These are phyloP conservation scores for Hygrophorus pudorinus DNA, from an alignment of 768 basidiomycete genomes.

Conservation along the genomic window DNA sequence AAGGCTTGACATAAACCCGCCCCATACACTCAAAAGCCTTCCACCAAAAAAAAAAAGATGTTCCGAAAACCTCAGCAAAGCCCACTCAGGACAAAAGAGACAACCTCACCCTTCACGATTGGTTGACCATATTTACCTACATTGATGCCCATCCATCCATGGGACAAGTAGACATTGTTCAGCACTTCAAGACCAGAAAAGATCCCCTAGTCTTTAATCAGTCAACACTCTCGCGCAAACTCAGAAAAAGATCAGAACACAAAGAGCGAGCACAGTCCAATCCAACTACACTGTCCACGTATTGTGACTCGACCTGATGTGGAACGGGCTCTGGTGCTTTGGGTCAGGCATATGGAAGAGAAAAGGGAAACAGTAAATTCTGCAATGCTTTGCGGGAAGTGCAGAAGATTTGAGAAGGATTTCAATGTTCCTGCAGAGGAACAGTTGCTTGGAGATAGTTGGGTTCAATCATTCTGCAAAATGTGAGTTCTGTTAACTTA, in stretches of 20 bases:
- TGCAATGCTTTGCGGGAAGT: slow-evolving; percentile 13
- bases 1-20: not conserved
- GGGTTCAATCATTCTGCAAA: slow-evolving; percentile 16
- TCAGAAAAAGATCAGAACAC: slow-evolving; percentile 7
- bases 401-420: slow-evolving; percentile 18
- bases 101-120: slow-evolving; percentile 17
- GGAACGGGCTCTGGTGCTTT: slow-evolving; percentile 20
- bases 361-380: slow-evolving; percentile 14
- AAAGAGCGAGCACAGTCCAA: slow-evolving; percentile 7
- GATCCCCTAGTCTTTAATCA: slow-evolving; percentile 17
- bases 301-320: slow-evolving; percentile 26
- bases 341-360: slow-evolving; percentile 21
- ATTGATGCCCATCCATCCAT: slow-evolving; percentile 13
- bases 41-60: slow-evolving; percentile 1
- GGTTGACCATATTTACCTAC: slow-evolving; percentile 16
- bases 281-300: slow-evolving; percentile 18
- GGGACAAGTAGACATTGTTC: slow-evolving; percentile 13
- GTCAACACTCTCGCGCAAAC: slow-evolving; percentile 15
- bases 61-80: slow-evolving; percentile 9
- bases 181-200: slow-evolving; percentile 12
- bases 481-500: slow-evolving; percentile 1
- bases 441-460: slow-evolving; percentile 10
- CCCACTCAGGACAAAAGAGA: not conserved
- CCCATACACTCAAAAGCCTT: slow-evolving; percentile 4
- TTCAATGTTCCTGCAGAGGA: slow-evolving; percentile 20